These are phyloP conservation scores for Trichoderma erinaceum DNA, from an alignment of 495 filamentous ascomycete species.

Conservation along the genomic window DNA sequence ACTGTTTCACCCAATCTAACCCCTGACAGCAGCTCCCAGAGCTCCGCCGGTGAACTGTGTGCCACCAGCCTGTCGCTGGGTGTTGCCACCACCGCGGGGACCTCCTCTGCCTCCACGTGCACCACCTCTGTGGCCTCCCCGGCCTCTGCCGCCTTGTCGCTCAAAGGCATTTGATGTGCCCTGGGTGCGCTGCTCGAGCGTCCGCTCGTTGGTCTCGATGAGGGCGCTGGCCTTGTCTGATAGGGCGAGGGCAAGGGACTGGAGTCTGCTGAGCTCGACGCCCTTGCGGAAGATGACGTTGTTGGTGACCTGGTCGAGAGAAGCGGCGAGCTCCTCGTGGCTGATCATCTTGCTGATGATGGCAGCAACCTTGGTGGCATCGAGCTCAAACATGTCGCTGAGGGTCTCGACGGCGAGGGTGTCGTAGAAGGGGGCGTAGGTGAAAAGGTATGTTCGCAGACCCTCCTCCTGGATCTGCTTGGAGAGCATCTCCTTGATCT, in stretches of 20 bases:
- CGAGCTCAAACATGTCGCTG: conserved; percentile 91
- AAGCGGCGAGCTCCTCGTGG: conserved; percentile 93
- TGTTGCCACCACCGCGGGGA: conserved; percentile 40
- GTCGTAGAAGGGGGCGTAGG: conserved; percentile 98
- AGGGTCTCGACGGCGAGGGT: conserved; percentile 81
- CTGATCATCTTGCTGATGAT: conserved; percentile 99
- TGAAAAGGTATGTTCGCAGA: conserved; percentile 97
- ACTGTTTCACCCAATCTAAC: conserved; percentile 27
- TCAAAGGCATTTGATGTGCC: conserved; percentile 94
- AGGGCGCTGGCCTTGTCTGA: conserved; percentile 92
- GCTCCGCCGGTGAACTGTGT: conserved; percentile 55
- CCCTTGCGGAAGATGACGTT: conserved; percentile 99
- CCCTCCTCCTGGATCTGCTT: conserved; percentile 98
- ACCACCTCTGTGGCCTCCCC: conserved; percentile 65
- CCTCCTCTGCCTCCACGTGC: conserved; percentile 63
- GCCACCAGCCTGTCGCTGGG: conserved; percentile 51
- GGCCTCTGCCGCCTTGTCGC: conserved; percentile 70
- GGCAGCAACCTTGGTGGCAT: conserved; percentile 82
- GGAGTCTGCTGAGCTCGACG: conserved; percentile 90
- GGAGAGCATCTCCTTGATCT: conserved; percentile 93
- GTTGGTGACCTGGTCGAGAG: conserved; percentile 94
- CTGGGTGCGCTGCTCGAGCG: conserved; percentile 91
- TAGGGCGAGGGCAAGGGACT: conserved; percentile 88
- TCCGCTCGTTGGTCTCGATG: conserved; percentile 96
- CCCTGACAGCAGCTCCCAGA: conserved; percentile 48